Evolutionary conservation across 352 stramenopile genomes (phyloP), one percentile per base, ranked within the genome.

Genomic region (Phytophthora pistaciae): DNA sequence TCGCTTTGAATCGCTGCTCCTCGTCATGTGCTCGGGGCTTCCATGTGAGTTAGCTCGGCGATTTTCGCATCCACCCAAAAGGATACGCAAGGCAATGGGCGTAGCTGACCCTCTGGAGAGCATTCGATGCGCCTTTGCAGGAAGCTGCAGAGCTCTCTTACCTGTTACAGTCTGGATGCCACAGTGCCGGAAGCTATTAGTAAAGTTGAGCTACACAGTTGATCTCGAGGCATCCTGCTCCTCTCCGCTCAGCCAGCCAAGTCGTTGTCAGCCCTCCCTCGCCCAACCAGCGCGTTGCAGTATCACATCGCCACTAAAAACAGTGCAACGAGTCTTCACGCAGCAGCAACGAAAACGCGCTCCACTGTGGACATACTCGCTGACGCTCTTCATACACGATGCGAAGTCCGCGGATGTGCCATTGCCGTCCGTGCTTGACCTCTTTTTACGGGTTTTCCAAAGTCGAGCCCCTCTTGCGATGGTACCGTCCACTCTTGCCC

Each of bases 211-310:
- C 3, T 29, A 29, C 25, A 29, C 25, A 29, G 52, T 84, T 94
- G 21, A 95, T 94, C 71, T 99, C 97, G 3, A 98, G 75, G 16
- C 90, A 78, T 99, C 96, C 21, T 85, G 77, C 77, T 99, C 97
- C 33, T 98, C 86, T 88, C 93, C 98, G 56, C 91, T 91, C 73
- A 80, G 29, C 90, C 94, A 79, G 99, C 96, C 18, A 98, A 77
- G 59, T 99, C 97, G 65, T 99, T 95, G 77, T 99, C 97, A 3
- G 97, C 90, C 74, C 99, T 96, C 97, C 82, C 60, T 99, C 93
- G 46, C 83, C 87, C 85, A 98, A 55, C 27, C 40, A 48, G 40
- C 40, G 5, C 16, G 3, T 7, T 40, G n/a, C 1, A 40, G 33
- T 10, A 3, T 40, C 33, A 40, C 1, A 13, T 40, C 33, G 33